Conservation (phyloP, 768 basidiomycete genomes). For the Crepidotus variabilis region DNA sequence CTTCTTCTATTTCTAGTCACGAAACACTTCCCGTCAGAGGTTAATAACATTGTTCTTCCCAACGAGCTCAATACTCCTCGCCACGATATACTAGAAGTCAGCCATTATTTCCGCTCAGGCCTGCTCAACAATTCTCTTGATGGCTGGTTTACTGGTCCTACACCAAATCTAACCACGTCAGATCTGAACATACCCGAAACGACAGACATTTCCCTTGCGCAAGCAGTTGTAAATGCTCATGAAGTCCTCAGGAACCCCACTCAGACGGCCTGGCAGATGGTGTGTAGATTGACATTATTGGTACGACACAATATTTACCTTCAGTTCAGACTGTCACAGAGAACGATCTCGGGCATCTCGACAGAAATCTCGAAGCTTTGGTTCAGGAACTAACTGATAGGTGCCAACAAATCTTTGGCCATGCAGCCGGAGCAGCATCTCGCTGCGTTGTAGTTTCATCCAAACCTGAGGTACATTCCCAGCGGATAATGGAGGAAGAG, state of each 20-base stretch:
- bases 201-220: conserved; percentile 28
- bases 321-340: conserved; percentile 37
- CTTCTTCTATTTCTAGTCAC: not conserved
- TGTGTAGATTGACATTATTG: conserved; percentile 31
- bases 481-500: conserved; percentile 29
- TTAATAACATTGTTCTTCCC: conserved; percentile 45
- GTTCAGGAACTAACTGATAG: conserved; percentile 55
- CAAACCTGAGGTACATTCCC: conserved; percentile 20
- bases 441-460: conserved; percentile 51
- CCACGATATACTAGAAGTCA: conserved; percentile 78
- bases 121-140: conserved; percentile 68
- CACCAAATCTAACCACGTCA: conserved; percentile 44
- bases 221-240: conserved; percentile 45
- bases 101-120: conserved; percentile 73
- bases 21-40: conserved; percentile 32
- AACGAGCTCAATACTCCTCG: conserved; percentile 51
- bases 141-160: conserved; percentile 72
- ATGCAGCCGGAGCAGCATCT: conserved; percentile 59
- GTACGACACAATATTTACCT: conserved; percentile 14
- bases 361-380: conserved; percentile 67
- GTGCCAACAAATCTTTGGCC: conserved; percentile 60
- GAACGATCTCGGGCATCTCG: conserved; percentile 52
- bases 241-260: conserved; percentile 42
- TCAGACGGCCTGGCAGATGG: conserved; percentile 48
- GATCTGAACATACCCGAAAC: conserved; percentile 44